These are phyloP conservation scores for Coemansia sp. DNA, from an alignment of 192 early-diverging fungal species.

Conservation along the genomic window DNA sequence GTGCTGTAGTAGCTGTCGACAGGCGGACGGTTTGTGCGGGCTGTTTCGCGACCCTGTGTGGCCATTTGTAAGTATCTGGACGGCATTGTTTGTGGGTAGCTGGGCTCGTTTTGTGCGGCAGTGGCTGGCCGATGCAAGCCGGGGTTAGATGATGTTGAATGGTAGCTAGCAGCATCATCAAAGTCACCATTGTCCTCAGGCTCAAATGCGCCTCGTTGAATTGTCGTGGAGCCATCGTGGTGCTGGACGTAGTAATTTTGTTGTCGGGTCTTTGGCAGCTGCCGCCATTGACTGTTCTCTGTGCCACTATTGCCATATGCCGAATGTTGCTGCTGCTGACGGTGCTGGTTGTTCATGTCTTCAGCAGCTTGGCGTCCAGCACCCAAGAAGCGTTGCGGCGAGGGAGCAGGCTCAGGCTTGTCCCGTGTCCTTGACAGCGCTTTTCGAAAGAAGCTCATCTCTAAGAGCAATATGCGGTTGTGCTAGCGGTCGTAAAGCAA, in stretches of 20 bases:
- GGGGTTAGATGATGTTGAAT: conserved; percentile 54
- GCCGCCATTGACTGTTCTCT: conserved; percentile 3
- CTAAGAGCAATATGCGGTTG: neutral
- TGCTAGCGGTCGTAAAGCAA: neutral
- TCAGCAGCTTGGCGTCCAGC: conserved; percentile 37
- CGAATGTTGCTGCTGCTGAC: conserved; percentile 7
- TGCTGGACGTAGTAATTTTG: conserved; percentile 12
- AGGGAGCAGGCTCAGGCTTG: conserved; percentile 20
- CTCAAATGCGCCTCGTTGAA: conserved; percentile 24
- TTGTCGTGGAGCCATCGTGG: conserved; percentile 23
- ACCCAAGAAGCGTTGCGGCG: conserved; percentile 26
- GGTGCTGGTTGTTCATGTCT: conserved; percentile 3
- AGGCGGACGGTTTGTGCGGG: conserved; percentile 13
- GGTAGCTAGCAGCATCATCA: conserved; percentile 61
- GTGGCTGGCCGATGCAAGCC: conserved; percentile 25
- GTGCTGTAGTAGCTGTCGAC: conserved; percentile 50
- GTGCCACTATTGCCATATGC: conserved; percentile 1
- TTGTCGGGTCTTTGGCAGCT: conserved; percentile 15
- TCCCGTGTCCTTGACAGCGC: conserved; percentile 28
- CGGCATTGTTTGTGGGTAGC: conserved; percentile 38
- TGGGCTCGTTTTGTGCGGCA: conserved; percentile 12
- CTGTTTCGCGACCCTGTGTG: conserved; percentile 23
- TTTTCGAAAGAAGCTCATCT: conserved; percentile 47
- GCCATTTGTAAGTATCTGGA: conserved; percentile 45
- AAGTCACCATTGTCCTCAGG: conserved; percentile 39